Evolutionary conservation across 2,329 filamentous ascomycete species (phyloP).

Genomic region (Thelonectria olida): DNA sequence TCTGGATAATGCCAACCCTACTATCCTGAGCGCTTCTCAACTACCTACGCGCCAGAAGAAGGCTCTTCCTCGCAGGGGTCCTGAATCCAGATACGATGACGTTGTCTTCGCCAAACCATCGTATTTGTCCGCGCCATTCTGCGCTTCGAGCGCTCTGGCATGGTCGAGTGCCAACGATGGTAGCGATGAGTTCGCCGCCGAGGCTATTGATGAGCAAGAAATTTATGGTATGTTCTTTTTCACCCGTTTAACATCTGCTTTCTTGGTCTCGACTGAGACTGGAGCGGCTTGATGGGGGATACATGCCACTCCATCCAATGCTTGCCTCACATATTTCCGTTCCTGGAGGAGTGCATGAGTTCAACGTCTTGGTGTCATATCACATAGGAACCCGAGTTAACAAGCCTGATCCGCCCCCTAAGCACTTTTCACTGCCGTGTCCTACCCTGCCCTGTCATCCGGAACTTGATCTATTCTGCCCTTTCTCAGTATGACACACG

Average conservation of each 20-base stretch:
- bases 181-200: constrained; percentile 70
- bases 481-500: not conserved
- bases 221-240: constrained; percentile 77
- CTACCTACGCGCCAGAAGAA: constrained; percentile 78
- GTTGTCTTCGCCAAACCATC: constrained; percentile 57
- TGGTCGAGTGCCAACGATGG: constrained; percentile 50
- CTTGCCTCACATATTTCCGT: constrained; percentile 4
- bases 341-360: constrained; percentile 3
- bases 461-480: not conserved
- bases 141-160: constrained; percentile 44
- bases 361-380: not conserved
- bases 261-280: not conserved
- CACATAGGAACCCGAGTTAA: not conserved
- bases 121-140: constrained; percentile 54
- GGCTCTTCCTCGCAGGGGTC: constrained; percentile 55
- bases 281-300: not conserved
- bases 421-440: too few relatives aligned
- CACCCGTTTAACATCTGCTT: not conserved
- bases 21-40: constrained; percentile 87
- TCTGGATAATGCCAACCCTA: constrained; percentile 87
- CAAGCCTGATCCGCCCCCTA: too few relatives aligned
- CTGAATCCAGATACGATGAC: constrained; percentile 58
- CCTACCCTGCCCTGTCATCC: not conserved
- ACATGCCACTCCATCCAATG: not conserved
- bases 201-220: constrained; percentile 96